A percentile compares a stretch with the other conserved stretches of the same genome.
Evolutionary conservation across 306 rosid species (phyloP).

Genomic region (Medicago lupulina): DNA sequence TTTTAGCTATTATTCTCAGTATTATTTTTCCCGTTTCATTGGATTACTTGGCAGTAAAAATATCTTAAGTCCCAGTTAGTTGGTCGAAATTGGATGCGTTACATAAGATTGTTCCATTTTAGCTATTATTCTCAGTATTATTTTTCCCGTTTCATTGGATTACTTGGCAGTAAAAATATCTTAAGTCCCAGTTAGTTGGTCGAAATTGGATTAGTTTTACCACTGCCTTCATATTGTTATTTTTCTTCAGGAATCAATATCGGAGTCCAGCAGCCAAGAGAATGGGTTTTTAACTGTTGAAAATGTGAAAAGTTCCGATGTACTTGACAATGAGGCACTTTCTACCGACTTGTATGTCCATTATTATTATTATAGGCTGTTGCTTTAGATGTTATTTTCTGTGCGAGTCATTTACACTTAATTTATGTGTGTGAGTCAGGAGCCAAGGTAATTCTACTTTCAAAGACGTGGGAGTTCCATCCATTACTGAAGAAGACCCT

Average conservation of each 20-base stretch:
- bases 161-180: not conserved
- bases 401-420: slow-evolving; percentile 31
- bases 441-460: slow-evolving; percentile 42
- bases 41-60: no score
- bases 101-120: slow-evolving; percentile 6
- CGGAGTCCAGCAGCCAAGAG: slow-evolving; percentile 66
- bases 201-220: slow-evolving; percentile 21
- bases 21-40: slow-evolving; percentile 28
- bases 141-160: slow-evolving; percentile 27
- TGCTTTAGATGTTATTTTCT: slow-evolving; percentile 34
- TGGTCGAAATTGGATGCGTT: no score
- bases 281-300: slow-evolving; percentile 54
- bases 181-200: slow-evolving; percentile 20
- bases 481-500: slow-evolving; percentile 49
- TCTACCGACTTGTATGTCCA: slow-evolving; percentile 59
- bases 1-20: slow-evolving; percentile 20
- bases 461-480: slow-evolving; percentile 48
- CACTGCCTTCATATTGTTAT: slow-evolving; percentile 39
- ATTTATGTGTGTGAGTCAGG: slow-evolving; percentile 55
- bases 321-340: slow-evolving; percentile 49
- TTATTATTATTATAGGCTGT: slow-evolving; percentile 11
- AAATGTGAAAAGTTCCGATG: slow-evolving; percentile 46
- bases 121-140: slow-evolving; percentile 16
- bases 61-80: no score
- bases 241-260: slow-evolving; percentile 65